phyloP scores from a whole-genome alignment of 2,329 filamentous ascomycete genomes.

The Bertia moriformis region DNA sequence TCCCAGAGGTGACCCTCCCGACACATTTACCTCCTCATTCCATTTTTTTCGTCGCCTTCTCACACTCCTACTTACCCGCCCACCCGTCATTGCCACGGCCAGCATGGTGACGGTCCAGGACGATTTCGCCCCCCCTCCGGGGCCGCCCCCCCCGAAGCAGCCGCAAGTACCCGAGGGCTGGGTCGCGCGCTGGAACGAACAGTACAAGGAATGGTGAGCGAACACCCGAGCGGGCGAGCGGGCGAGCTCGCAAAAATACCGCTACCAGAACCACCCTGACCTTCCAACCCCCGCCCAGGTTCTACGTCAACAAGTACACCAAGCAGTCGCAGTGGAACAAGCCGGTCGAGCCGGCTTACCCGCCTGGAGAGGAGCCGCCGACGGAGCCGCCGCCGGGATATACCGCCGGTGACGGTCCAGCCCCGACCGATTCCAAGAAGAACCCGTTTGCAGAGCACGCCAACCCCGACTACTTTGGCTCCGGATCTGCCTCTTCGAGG shows the following conservation, averaged over 20 bases:
- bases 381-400: slow-evolving; percentile 30
- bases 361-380: slow-evolving; percentile 16
- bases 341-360: slow-evolving; percentile 25
- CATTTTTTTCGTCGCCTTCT: no score
- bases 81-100: no score
- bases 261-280: slow-evolving; percentile 1
- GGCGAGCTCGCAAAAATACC: no score
- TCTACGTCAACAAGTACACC: slow-evolving; percentile 46
- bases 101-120: no score
- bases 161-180: slow-evolving; percentile 42
- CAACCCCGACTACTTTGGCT: slow-evolving; percentile 20
- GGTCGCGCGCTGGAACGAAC: slow-evolving; percentile 44
- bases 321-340: slow-evolving; percentile 50
- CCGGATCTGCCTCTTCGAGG: slow-evolving; percentile 13
- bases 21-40: no score
- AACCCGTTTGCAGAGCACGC: slow-evolving; percentile 36
- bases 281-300: slow-evolving; percentile 22
- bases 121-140: slow-evolving; percentile 21
- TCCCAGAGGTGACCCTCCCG: no score
- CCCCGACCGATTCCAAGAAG: slow-evolving; percentile 24
- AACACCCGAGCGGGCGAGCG: no score
- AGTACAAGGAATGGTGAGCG: slow-evolving; percentile 42
- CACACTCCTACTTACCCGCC: no score
- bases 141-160: slow-evolving; percentile 38
- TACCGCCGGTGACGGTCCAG: slow-evolving; percentile 16